Conservation (phyloP, 352 stramenopile genomes). For the Globisporangium sylvaticum region DNA sequence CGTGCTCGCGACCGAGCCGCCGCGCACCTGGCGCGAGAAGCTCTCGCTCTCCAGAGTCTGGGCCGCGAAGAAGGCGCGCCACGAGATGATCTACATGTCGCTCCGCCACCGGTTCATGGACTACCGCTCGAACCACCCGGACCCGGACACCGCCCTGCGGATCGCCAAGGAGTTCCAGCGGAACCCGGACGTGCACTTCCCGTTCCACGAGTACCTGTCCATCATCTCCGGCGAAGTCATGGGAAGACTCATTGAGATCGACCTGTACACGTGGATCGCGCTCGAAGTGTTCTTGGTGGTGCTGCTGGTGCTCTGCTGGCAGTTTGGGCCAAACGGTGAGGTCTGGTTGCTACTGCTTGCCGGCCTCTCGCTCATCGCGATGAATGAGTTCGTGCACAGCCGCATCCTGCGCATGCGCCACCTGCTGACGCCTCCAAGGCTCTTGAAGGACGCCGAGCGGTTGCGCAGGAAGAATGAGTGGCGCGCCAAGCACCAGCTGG, state of each 20-base stretch:
- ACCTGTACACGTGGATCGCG: conserved; percentile 61
- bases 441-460: conserved; percentile 58
- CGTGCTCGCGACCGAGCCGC: conserved; percentile 45
- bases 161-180: conserved; percentile 68
- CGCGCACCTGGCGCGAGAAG: conserved; percentile 28
- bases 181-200: conserved; percentile 46
- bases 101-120: conserved; percentile 65
- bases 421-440: conserved; percentile 45
- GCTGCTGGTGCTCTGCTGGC: conserved; percentile 43
- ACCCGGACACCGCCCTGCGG: conserved; percentile 28
- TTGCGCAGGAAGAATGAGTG: conserved; percentile 50
- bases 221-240: conserved; percentile 78
- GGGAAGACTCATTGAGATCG: conserved; percentile 66
- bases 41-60: conserved; percentile 29
- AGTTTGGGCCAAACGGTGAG: conserved; percentile 30
- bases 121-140: conserved; percentile 65
- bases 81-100: conserved; percentile 63
- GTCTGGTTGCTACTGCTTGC: conserved; percentile 35
- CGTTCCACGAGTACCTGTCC: conserved; percentile 76
- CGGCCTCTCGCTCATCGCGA: conserved; percentile 34
- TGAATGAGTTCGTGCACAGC: conserved; percentile 50
- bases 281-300: conserved; percentile 50
- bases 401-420: conserved; percentile 48
- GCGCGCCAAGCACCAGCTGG: conserved; percentile 41
- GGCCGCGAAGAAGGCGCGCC: conserved; percentile 33